Base-by-base conservation (phyloP, 1,284 basidiomycete species). In the Hymenochaete sp. region DNA sequence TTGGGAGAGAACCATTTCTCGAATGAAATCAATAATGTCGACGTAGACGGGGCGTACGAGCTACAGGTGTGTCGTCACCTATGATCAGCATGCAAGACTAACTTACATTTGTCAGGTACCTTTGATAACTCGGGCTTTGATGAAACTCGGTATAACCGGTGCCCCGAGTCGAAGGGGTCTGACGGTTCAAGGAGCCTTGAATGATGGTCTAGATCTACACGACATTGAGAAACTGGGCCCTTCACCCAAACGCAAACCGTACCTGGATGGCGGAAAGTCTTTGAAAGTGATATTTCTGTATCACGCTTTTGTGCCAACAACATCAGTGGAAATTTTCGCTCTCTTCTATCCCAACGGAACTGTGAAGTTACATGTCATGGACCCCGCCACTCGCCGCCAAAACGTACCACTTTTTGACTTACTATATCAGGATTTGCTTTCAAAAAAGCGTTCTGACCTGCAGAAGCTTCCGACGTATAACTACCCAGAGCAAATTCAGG, bases 11-110 rank as follows among this genome's bases (percentile, higher is more conserved):
- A 88, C 46, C 88, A 96, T 60, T 98, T 98, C 59, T 84, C 91
- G 26, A 82, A 90, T 56, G 72, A 98, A 44, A 88, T 82, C 52
- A 97, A 96, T 60, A 89, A 95, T 57, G 89, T 93, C 0, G 93
- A 91, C 58, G 90, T 98, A 6, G 93, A 98, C 55, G 93, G 92
- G 1, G 87, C 97, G 1, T 99, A 86, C 58, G 96, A 99, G 65
- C 73, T 86, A 29, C 91, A 98, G 72, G 88, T 87, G 53, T 47
- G 52, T 64, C 13, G 14, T 35, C 28, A 33, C 48, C 19, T 44
- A 49, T 21, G 40, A n/a, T 41, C 44, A 45, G 48, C 53, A 9
- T 26, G 2, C 10, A 32, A 24, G 14, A 33, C 38, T 44, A 35
- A 50, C 28, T 47, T 39, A 47, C 32, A 49, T 10, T 4, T 27